phyloP scores from a whole-genome alignment of 2,329 filamentous ascomycete species.

The Hypoxylon sp. region DNA sequence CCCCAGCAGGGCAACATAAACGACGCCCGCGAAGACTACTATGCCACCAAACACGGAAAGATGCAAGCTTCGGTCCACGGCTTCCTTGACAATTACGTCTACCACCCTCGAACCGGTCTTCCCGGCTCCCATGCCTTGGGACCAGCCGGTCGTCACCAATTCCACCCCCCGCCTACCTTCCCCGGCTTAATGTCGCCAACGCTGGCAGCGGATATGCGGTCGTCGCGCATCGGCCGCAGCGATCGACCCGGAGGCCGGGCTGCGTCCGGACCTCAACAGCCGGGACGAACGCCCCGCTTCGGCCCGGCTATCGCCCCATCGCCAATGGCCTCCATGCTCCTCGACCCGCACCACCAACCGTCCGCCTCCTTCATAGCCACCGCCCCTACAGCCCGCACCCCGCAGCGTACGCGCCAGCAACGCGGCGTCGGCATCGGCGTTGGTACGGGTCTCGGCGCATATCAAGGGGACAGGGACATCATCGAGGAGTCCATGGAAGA shows the following conservation, averaged over 20 bases:
- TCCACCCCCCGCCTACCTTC: conserved; percentile 82
- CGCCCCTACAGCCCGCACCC: conserved; percentile 58
- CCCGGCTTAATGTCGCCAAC: conserved; percentile 77
- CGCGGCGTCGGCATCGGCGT: conserved; percentile 54
- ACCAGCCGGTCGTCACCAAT: conserved; percentile 69
- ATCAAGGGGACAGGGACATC: conserved; percentile 65
- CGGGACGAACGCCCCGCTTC: conserved; percentile 60
- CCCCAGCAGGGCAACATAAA: conserved; percentile 58
- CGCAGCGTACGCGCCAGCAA: conserved; percentile 63
- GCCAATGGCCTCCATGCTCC: conserved; percentile 79
- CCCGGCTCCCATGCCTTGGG: conserved; percentile 69
- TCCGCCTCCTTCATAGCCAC: conserved; percentile 59
- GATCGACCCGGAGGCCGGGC: conserved; percentile 63
- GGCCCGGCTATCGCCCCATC: conserved; percentile 66
- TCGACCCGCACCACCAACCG: conserved; percentile 83
- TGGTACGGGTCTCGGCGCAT: conserved; percentile 48
- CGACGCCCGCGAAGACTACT: conserved; percentile 92
- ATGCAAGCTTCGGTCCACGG: conserved; percentile 98
- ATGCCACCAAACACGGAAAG: conserved; percentile 94
- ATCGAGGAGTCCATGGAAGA: conserved; percentile 71
- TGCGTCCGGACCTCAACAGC: conserved; percentile 54
- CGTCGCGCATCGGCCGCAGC: conserved; percentile 63
- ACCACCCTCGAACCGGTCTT: conserved; percentile 78
- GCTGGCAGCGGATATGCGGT: conserved; percentile 69
- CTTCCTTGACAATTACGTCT: conserved; percentile 92